These are phyloP conservation scores for Anisodus acutangulus DNA, from an alignment of 257 asterid species.

Conservation along the genomic window DNA sequence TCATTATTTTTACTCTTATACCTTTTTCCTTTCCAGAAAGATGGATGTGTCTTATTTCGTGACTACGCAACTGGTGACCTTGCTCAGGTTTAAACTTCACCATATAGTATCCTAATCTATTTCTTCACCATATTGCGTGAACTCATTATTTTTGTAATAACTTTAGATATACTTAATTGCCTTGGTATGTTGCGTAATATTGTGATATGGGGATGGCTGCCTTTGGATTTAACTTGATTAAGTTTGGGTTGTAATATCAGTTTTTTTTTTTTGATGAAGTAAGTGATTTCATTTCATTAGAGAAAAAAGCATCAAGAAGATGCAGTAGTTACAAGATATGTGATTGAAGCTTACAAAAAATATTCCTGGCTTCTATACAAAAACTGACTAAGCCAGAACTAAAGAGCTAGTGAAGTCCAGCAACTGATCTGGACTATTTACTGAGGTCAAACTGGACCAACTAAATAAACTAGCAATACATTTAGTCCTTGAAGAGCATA, in stretches of 20 bases:
- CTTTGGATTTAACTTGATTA: slow-evolving; percentile 13
- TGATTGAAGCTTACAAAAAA: too few relatives aligned
- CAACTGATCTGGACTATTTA: too few relatives aligned
- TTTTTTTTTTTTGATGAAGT: not conserved
- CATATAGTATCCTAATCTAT: not conserved
- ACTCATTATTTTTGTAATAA: not conserved
- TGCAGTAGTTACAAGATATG: too few relatives aligned
- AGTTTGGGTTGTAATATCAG: slow-evolving; percentile 20
- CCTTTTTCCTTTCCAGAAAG: slow-evolving; percentile 58
- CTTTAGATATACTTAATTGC: slow-evolving; percentile 7
- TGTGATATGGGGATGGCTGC: not conserved
- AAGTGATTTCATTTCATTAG: too few relatives aligned
- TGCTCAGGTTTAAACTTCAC: slow-evolving; percentile 76
- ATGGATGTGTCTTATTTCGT: slow-evolving; percentile 81
- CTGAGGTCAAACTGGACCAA: too few relatives aligned
- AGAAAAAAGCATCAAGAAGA: too few relatives aligned
- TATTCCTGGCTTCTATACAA: too few relatives aligned
- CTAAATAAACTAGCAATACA: too few relatives aligned
- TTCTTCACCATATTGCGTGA: slow-evolving; percentile 10
- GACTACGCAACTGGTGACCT: slow-evolving; percentile 99
- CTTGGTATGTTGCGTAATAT: not conserved
- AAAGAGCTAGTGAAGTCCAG: too few relatives aligned
- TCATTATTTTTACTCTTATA: slow-evolving; percentile 36
- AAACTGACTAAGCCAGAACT: too few relatives aligned
- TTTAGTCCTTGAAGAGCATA: too few relatives aligned